A percentile compares a stretch with the other conserved stretches of the same genome.
Conservation (phyloP, 2,329 filamentous ascomycete species). For the Hymenoscyphus repandus region DNA sequence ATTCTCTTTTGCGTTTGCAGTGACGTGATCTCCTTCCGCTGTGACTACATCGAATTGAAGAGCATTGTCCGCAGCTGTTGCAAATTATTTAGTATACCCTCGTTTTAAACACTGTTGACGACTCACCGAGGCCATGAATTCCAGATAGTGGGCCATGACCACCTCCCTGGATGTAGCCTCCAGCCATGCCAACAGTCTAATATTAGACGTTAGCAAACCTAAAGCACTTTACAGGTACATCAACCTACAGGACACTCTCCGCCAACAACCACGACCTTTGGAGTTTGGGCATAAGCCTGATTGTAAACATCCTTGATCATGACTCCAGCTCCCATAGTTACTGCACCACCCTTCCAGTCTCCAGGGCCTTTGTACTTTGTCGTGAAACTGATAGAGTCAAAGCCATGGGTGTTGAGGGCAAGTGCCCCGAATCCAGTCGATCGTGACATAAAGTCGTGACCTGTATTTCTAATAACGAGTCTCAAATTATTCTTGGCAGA, state of each 20-base stretch:
- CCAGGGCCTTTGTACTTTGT: constrained; percentile 25
- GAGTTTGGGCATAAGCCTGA: constrained; percentile 33
- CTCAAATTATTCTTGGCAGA: constrained; percentile 35
- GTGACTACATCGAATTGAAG: constrained; percentile 44
- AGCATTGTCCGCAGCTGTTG: constrained; percentile 46
- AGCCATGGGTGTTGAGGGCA: constrained; percentile 50
- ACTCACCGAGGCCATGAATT: constrained; percentile 49
- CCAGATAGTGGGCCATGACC: neutral
- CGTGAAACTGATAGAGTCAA: constrained; percentile 42
- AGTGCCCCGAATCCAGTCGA: constrained; percentile 55
- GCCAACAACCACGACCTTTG: constrained; percentile 42
- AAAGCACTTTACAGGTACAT: neutral
- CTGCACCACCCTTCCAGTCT: constrained; percentile 44
- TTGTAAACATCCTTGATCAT: constrained; percentile 41
- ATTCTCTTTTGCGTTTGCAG: constrained; percentile 37
- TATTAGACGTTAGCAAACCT: neutral
- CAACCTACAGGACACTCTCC: constrained; percentile 45
- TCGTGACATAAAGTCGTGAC: constrained; percentile 45
- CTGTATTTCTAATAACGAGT: constrained; percentile 49
- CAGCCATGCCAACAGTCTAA: constrained; percentile 47
- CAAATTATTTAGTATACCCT: constrained; percentile 49
- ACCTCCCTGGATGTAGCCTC: constrained; percentile 43
- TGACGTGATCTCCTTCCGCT: constrained; percentile 39
- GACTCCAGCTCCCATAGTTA: constrained; percentile 50
- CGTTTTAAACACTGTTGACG: constrained; percentile 51